Conservation (phyloP, 768 basidiomycete species). For the Lepiota brunneoincarnata region DNA sequence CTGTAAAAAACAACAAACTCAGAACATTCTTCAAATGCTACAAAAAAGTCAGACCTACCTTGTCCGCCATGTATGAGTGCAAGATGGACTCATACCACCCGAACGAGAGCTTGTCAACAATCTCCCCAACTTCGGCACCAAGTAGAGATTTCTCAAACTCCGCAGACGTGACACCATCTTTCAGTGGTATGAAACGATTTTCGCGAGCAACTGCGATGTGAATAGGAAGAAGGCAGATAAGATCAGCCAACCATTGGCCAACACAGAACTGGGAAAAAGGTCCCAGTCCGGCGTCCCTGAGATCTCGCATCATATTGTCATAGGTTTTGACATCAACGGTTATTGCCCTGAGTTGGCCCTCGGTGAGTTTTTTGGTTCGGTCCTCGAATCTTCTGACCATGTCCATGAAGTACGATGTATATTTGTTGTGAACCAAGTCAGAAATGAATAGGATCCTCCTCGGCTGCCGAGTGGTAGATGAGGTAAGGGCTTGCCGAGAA, state of each 20-base stretch:
- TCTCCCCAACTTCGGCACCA: slow-evolving; percentile 56
- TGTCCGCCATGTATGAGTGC: slow-evolving; percentile 58
- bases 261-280: slow-evolving; percentile 35
- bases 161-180: slow-evolving; percentile 48
- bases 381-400: slow-evolving; percentile 46
- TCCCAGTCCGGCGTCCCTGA: not conserved
- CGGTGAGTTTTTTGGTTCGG: slow-evolving; percentile 50
- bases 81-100: slow-evolving; percentile 69
- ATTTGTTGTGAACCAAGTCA: slow-evolving; percentile 24
- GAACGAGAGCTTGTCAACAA: slow-evolving; percentile 53
- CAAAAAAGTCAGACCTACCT: slow-evolving; percentile 27
- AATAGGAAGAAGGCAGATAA: slow-evolving; percentile 62
- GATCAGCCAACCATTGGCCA: slow-evolving; percentile 62
- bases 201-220: slow-evolving; percentile 59
- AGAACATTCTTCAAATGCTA: not conserved
- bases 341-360: slow-evolving; percentile 38
- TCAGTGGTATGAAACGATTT: slow-evolving; percentile 59
- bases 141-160: slow-evolving; percentile 50
- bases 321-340: slow-evolving; percentile 21
- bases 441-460: slow-evolving; percentile 44
- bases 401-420: slow-evolving; percentile 40
- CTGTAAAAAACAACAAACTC: slow-evolving; percentile 22
- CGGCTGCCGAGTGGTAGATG: slow-evolving; percentile 26
- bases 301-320: not conserved
- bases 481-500: slow-evolving; percentile 35